phyloP scores from a whole-genome alignment of 208 protist species.

The Spironucleus salmonicida region DNA sequence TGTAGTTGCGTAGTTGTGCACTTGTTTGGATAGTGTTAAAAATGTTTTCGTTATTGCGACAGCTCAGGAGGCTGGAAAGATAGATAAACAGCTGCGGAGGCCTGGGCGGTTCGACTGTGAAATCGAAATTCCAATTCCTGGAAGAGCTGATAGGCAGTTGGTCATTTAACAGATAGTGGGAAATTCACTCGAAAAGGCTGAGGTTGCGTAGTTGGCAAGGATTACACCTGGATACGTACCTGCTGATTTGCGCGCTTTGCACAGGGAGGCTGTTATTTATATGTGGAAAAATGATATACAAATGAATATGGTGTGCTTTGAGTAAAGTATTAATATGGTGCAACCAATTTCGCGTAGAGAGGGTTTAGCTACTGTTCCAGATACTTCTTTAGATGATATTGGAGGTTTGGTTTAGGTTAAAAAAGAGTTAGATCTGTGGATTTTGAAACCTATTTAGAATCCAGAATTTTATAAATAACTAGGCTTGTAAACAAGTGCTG shows the following conservation, averaged over 20 bases:
- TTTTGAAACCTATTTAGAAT: conserved; percentile 37
- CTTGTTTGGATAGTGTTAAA: conserved; percentile 74
- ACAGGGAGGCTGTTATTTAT: background rate
- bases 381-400: conserved; percentile 87
- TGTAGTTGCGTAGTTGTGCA: conserved; percentile 91
- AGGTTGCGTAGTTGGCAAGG: conserved; percentile 73
- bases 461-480: conserved; percentile 50
- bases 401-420: conserved; percentile 76
- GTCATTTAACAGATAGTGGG: conserved; percentile 48
- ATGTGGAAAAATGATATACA: background rate
- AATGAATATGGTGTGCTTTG: conserved; percentile 50
- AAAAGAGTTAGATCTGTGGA: conserved; percentile 57
- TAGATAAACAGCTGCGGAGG: conserved; percentile 80
- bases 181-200: conserved; percentile 59
- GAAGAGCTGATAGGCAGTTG: conserved; percentile 57
- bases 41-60: conserved; percentile 55
- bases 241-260: conserved; percentile 25
- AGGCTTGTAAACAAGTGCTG: conserved; percentile 63
- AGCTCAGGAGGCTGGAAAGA: conserved; percentile 47
- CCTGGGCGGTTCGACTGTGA: conserved; percentile 89
- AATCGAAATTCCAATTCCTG: conserved; percentile 80
- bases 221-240: conserved; percentile 67
- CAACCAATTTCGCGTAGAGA: conserved; percentile 87
- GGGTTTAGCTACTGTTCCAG: conserved; percentile 72
- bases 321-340: conserved; percentile 68